Base-by-base conservation (phyloP, 148 eudicot genomes). In the Amaranthus cruentus region DNA sequence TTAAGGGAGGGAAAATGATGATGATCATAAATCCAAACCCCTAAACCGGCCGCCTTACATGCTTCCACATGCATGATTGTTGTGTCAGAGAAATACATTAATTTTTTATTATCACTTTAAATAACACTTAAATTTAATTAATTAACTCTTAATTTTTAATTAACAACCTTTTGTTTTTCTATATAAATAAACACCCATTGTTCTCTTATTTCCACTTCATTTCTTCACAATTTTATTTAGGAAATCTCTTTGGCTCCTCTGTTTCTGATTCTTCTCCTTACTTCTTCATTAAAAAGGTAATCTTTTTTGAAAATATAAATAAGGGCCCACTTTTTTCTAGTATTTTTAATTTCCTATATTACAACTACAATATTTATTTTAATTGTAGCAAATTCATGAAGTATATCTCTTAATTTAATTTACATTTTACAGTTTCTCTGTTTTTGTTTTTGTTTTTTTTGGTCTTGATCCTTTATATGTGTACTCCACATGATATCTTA, bases 61-160 rank as follows among this genome's bases (percentile, higher is more conserved):
- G 94, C 90, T 87, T 87, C 85, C 91, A 86, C 88, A 86, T 80
- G 88, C 94, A 91, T 91, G 93, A 89, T 91, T 87, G 85, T 87
- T 86, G 88, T 89, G 88, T 78, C 86, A 82, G 85, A 47, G 75
- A 62, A 28, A 28, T 28, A 28, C 38, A 28, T 28, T 28, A 28
- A 28, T 28, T 28, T 28, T 28, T 28, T 28, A 28, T 28, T 28
- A 28, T 28, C 38, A 28, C 38, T 28, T 28, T 28, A 28, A 28
- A 28, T 28, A 28, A 28, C 38, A 28, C 38, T 28, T 28, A 0
- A 28, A 28, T 28, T 28, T 28, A 28, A 28, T 28, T 28, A 28
- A 28, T 28, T 28, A 28, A 28, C 38, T 28, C 38, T 28, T 28
- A 28, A 28, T 28, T 28, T 28, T 28, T 0, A 28, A 28, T 28